phyloP scores from a whole-genome alignment of 352 stramenopile genomes.

The Aphanomyces stellatus region DNA sequence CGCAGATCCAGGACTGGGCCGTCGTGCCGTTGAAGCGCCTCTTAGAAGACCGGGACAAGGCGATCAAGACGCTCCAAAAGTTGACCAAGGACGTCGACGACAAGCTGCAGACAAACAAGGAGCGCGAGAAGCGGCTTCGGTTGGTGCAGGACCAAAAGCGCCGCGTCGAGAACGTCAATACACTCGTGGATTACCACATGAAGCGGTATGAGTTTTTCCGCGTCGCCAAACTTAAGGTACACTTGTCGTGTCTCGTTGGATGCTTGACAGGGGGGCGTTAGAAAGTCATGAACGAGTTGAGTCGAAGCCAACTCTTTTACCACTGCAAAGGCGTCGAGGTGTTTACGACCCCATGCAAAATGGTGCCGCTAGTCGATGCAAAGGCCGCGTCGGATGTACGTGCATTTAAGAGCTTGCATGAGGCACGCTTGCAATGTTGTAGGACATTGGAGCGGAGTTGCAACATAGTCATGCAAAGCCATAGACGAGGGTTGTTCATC shows the following conservation, averaged over 20 bases:
- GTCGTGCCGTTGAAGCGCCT: slow-evolving; percentile 75
- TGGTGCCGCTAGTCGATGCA: slow-evolving; percentile 6
- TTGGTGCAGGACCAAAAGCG: slow-evolving; percentile 79
- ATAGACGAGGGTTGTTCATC: too few relatives aligned
- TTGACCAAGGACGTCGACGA: slow-evolving; percentile 75
- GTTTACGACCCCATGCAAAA: slow-evolving; percentile 43
- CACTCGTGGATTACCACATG: slow-evolving; percentile 62
- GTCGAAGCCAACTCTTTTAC: slow-evolving; percentile 64
- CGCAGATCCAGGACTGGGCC: slow-evolving; percentile 76
- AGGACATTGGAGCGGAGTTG: too few relatives aligned
- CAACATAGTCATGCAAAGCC: too few relatives aligned
- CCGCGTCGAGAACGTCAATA: slow-evolving; percentile 74
- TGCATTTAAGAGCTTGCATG: too few relatives aligned
- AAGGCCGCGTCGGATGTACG: neutral
- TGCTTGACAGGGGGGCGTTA: slow-evolving; percentile 12
- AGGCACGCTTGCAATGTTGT: too few relatives aligned
- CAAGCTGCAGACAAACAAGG: slow-evolving; percentile 37
- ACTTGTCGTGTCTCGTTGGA: neutral
- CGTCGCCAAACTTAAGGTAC: slow-evolving; percentile 69
- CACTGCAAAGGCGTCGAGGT: slow-evolving; percentile 66
- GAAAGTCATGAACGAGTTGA: slow-evolving; percentile 68
- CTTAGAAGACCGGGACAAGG: slow-evolving; percentile 75
- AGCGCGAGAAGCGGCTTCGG: slow-evolving; percentile 73
- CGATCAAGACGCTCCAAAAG: slow-evolving; percentile 64
- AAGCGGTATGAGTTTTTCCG: slow-evolving; percentile 64